Evolutionary conservation across 306 rosid genomes (phyloP), one percentile per base, ranked within the genome.

Genomic region (Cicer yamashitae): DNA sequence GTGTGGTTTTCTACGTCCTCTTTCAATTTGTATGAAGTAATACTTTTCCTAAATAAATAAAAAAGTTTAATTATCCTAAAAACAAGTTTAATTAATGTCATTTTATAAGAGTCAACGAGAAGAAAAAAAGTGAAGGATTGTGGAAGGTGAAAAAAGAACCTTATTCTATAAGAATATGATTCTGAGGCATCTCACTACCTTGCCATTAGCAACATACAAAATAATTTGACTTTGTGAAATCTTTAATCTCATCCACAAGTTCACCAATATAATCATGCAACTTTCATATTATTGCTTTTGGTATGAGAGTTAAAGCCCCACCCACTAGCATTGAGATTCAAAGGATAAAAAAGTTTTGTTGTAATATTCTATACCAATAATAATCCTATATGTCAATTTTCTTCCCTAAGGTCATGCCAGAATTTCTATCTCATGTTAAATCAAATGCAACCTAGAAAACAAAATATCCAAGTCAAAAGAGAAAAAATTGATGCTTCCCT

Each of bases 141-240:
- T 85, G 87, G 87, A 82, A 74, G 80, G 77, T 61, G 74, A 12
- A 54, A 79, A 62, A 77, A 22, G 91, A 88, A 88, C 81, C 88
- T 68, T 25, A 82, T 88, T 81, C 89, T 76, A 39, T 44, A 79
- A 72, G 91, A 85, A 88, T 83, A 70, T 44, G 88, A 88, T 83
- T 88, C 88, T 79, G 17, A 38, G 7, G 86, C 89, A 85, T 78
- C 85, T 18, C 68, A 76, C 82, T 76, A 80, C 72, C 76, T 58
- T 67, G 81, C 82, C 85, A 85, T 83, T 85, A 77, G 86, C 81
- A 81, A 85, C 77, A 79, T 61, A 74, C 67, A 72, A 86, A 77
- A 80, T 40, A 80, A 64, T 76, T 81, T 85, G 88, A 85, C 88
- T 79, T 65, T 54, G 77, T 39, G 71, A 65, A 72, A 80, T 71